Base-by-base conservation (phyloP, 306 rosid species). In the Ziziphus jujuba region DNA sequence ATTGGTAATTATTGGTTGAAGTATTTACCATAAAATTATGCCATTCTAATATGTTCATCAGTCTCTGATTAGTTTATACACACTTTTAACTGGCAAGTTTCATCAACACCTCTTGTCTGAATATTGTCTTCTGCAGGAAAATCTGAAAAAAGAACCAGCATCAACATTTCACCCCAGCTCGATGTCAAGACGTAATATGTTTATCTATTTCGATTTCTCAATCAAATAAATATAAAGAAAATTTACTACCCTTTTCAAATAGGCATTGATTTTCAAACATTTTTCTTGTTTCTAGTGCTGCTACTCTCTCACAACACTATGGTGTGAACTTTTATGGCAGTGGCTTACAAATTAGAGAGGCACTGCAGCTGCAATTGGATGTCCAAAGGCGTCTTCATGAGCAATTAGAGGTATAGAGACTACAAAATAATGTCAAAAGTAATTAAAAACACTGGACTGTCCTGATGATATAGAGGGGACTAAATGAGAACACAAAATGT, bases 351-450 rank as follows among this genome's bases (percentile, higher is more conserved):
- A 80, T 92, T 59, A 92, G 38, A 71, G 98, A 92, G 81, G 90
- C 98, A 38, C 84, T 90, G 77, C 98, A 90, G 76, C 75, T 90
- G 55, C 98, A 92, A 62, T 73, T 92, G 62, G 97, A 92, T 70
- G 98, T 84, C 61, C 98, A 92, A 77, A 80, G 86, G 82, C 84
- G 81, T 38, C 98, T 92, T 57, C 98, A 90, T 66, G 98, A 90
- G 71, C 98, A 92, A 50, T 79, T 92, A 36, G 98, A 92, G 93
- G 98, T 92, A 75, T 6, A 49, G 6, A 13, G 33, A 28, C 33
- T 28, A 4, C 33, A 28, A 28, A 28, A 28, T 28, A 4, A 28
- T 28, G 33, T 28, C 33, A 1, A 28, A 28, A 28, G 4, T 4
- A 28, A 4, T 28, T 28, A 28, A 28, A 28, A 28, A 28, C 33